Conservation (phyloP, 352 stramenopile species). For the Phytophthora tentaculata region DNA sequence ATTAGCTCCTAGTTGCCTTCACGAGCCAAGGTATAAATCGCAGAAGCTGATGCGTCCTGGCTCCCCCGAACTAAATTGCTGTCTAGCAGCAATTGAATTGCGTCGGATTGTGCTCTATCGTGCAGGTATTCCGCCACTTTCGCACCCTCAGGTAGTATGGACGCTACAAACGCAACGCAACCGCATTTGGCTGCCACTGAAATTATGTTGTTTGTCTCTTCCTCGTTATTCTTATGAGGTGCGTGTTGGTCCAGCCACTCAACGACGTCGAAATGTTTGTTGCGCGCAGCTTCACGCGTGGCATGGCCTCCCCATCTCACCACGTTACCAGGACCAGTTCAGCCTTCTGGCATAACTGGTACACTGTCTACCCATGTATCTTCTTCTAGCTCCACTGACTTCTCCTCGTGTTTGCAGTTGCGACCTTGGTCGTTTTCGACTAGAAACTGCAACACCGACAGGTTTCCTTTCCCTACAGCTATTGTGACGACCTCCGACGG, state of each 20-base stretch:
- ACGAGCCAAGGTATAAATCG: constrained; percentile 15
- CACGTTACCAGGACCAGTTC: constrained; percentile 5
- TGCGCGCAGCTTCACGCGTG: too few relatives aligned
- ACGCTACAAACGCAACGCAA: constrained; percentile 5
- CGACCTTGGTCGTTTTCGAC: constrained; percentile 8
- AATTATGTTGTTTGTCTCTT: constrained; percentile 7
- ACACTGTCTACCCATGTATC: constrained; percentile 13
- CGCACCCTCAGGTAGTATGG: background rate
- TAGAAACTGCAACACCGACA: constrained; percentile 6
- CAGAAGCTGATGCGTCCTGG: constrained; percentile 3
- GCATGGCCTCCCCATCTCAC: too few relatives aligned
- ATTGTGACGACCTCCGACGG: constrained; percentile 3
- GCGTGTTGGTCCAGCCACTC: constrained; percentile 6
- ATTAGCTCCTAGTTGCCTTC: constrained; percentile 12
- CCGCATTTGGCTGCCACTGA: constrained; percentile 4
- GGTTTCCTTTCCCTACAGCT: constrained; percentile 4
- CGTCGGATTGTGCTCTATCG: constrained; percentile 1
- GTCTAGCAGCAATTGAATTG: too few relatives aligned
- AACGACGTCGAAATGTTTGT: constrained; percentile 13
- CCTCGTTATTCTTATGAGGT: constrained; percentile 10
- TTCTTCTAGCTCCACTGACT: constrained; percentile 6
- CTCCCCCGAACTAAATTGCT: too few relatives aligned
- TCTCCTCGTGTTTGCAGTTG: constrained; percentile 1
- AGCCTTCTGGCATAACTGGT: constrained; percentile 5
- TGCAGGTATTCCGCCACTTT: background rate